Evolutionary conservation across 1,284 basidiomycete genomes (phyloP), one percentile per base, ranked within the genome.

Genomic region (Pseudozyma thailandica): DNA sequence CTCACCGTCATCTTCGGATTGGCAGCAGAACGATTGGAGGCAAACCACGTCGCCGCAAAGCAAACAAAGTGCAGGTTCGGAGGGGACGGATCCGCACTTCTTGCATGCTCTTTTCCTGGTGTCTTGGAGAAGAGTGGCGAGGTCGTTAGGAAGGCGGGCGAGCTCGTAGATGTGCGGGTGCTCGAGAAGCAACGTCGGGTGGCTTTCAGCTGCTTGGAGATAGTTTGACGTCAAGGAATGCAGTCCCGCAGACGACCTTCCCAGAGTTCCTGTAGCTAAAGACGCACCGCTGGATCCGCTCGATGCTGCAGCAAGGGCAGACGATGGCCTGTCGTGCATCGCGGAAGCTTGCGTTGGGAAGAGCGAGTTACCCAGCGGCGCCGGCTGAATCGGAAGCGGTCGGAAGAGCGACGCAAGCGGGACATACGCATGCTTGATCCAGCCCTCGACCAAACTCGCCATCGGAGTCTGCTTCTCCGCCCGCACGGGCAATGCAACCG

Each of bases 11-110:
- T 92, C 90, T 23, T 85, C 78, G 74, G 94, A 92, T 73, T 87
- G 87, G 83, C 95, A 99, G 80, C 95, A 99, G 77, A 94, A 91
- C 71, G 92, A 92, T 80, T 94, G 92, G 84, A 94, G 88, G 81
- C 96, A 98, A 8, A 92, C 89, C 16, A 91, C 88, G 42, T 89
- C 86, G 1, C 95, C 95, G 77, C 96, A 99, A 49, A 94, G 86
- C 61, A 98, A 84, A 82, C 95, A 99, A 4, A 99, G 88, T 0
- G 94, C 95, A 8, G 92, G 92, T 77, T 93, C 92, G 5, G 87
- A 85, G 0, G 95, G 94, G 7, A 91, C 88, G 0, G 89, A 91
- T 44, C 88, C 86, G 83, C 95, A 99, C 33, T 88, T 87, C 37
- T 85, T 84, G 82, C 96, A 99, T 26, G 87, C 87, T 82, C 66